Evolutionary conservation across 202 grass and related monocot genomes (phyloP).

Genomic region (Setaria viridis): DNA sequence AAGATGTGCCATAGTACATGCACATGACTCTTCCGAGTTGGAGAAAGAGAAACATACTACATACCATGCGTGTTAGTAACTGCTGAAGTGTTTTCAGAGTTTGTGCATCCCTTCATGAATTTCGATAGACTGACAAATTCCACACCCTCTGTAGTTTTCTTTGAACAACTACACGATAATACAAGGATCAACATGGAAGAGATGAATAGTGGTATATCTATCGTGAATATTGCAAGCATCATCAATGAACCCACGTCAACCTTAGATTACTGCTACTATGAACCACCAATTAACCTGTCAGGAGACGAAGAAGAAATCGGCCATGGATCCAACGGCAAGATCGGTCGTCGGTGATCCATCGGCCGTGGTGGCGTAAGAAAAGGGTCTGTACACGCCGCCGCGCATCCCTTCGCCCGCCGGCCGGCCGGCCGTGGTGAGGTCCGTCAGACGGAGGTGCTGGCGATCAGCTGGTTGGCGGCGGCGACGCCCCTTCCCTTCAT

Average conservation of each 20-base stretch:
- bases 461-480: conserved; percentile 40
- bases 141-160: neutral
- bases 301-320: too few species aligned
- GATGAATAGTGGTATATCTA: neutral
- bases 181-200: neutral
- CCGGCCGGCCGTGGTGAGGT: neutral
- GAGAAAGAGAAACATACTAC: too few species aligned
- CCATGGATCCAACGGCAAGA: neutral
- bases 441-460: conserved; percentile 34
- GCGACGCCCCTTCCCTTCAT: conserved; percentile 78
- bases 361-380: neutral
- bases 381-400: conserved; percentile 44
- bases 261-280: conserved; percentile 3
- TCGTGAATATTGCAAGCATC: conserved; percentile 2
- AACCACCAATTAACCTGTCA: conserved; percentile 17
- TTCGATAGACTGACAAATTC: neutral
- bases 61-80: too few species aligned
- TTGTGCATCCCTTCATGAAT: neutral
- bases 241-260: neutral
- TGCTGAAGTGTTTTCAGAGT: neutral
- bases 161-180: neutral
- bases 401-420: neutral
- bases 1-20: neutral
- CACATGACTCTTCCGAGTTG: neutral
- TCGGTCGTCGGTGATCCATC: neutral